Conservation (phyloP, 2,329 filamentous ascomycete genomes). For the Dryadomyces quercus-mongolicae region DNA sequence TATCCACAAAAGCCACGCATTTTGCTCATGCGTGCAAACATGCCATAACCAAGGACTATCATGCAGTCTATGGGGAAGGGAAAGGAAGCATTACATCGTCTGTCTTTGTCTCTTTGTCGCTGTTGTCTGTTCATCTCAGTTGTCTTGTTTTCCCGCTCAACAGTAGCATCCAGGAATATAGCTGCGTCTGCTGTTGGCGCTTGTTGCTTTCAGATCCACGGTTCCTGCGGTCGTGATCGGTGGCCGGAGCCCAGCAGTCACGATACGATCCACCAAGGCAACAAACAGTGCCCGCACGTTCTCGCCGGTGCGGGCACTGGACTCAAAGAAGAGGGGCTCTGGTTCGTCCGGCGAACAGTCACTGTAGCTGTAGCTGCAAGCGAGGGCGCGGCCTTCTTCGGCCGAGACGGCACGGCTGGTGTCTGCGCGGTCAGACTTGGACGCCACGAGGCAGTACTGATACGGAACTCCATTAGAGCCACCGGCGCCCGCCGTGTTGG, state of each 20-base stretch:
- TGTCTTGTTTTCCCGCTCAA: neutral
- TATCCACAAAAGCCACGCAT: neutral
- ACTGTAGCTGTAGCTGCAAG: conserved; percentile 29
- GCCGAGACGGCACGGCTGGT: conserved; percentile 28
- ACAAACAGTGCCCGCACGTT: conserved; percentile 38
- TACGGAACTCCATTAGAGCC: conserved; percentile 11
- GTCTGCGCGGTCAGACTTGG: conserved; percentile 36
- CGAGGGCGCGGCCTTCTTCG: conserved; percentile 35
- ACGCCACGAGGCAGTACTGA: conserved; percentile 25
- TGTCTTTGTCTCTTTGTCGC: too few relatives aligned
- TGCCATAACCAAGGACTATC: neutral
- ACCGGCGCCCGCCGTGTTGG: conserved; percentile 27
- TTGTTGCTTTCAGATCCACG: neutral
- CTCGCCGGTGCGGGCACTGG: conserved; percentile 39
- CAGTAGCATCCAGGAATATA: conserved; percentile 9
- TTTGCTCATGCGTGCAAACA: neutral
- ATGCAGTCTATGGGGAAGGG: conserved; percentile 12
- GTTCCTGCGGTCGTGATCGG: neutral
- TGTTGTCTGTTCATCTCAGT: too few relatives aligned
- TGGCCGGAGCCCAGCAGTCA: conserved; percentile 13
- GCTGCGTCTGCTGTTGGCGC: neutral
- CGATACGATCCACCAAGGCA: conserved; percentile 37
- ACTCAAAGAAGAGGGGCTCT: conserved; percentile 36
- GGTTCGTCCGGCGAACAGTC: neutral
- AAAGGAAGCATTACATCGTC: neutral